These are phyloP conservation scores for Pyrenophora seminiperda DNA, from an alignment of 2,329 filamentous ascomycete species.

Conservation along the genomic window DNA sequence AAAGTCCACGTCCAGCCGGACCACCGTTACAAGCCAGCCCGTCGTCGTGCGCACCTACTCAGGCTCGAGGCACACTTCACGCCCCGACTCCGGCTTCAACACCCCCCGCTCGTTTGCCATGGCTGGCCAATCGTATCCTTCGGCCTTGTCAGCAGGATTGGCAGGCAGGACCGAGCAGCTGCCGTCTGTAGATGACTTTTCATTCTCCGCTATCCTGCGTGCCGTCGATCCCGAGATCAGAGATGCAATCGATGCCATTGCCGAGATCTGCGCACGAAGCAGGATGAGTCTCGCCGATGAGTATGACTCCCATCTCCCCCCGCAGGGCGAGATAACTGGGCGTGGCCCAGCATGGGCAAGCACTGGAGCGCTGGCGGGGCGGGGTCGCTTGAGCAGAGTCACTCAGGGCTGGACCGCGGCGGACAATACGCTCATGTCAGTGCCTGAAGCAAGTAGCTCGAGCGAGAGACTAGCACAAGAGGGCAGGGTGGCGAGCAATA, in stretches of 20 bases:
- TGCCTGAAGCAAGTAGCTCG: constrained; percentile 56
- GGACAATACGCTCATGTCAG: constrained; percentile 52
- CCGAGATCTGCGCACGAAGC: constrained; percentile 66
- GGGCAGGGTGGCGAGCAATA: constrained; percentile 27
- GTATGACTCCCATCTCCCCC: constrained; percentile 66
- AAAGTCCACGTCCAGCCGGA: constrained; percentile 47
- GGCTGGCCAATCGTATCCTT: constrained; percentile 34
- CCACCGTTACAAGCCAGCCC: constrained; percentile 50
- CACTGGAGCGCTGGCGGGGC: constrained; percentile 37
- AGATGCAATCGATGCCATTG: constrained; percentile 64
- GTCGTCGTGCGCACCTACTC: constrained; percentile 53
- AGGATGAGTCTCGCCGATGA: constrained; percentile 66
- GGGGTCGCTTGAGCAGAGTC: constrained; percentile 39
- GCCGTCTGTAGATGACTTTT: constrained; percentile 59
- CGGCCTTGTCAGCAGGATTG: constrained; percentile 39
- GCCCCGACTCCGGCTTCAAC: constrained; percentile 39
- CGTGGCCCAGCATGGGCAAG: constrained; percentile 37
- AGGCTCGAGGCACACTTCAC: constrained; percentile 41
- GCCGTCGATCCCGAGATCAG: constrained; percentile 65
- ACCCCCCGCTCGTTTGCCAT: constrained; percentile 42
- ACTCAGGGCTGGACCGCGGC: constrained; percentile 43
- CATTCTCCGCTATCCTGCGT: constrained; percentile 60
- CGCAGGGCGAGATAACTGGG: constrained; percentile 61
- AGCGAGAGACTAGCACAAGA: constrained; percentile 49
- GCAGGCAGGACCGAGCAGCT: constrained; percentile 36